Evolutionary conservation across 2,329 filamentous ascomycete species (phyloP), one percentile per base, ranked within the genome.

Genomic region (Trichoderma afroharzianum): DNA sequence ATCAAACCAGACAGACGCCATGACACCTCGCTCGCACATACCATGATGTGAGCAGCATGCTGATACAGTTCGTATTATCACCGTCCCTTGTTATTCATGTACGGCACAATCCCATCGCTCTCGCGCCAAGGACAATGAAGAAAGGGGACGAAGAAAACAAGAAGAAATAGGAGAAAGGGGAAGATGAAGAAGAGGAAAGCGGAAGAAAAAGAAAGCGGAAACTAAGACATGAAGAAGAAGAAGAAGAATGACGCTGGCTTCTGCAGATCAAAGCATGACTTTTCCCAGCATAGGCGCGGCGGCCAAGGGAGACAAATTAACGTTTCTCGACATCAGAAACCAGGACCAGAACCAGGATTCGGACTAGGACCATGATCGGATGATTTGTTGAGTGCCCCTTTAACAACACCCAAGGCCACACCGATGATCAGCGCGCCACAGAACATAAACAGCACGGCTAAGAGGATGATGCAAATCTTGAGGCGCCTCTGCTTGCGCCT

Each of bases 361-460:
- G 33, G 33, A 28, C n/a, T n/a, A 12, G n/a, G 18, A 6, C n/a
- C n/a, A 21, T 50, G 63, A n/a, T 58, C 32, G 9, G 63, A 50
- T 6, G n/a, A 53, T 24, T 43, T 55, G 63, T 71, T 68, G 30
- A 53, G 57, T 15, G 36, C 30, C 26, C 39, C 70, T 50, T 76
- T 78, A 7, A 77, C 68, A 7, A 78, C 75, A 3, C 77, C 77
- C 61, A 79, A 62, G 18, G 77, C 72, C 14, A 79, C 67, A 4
- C 77, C 77, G 8, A 79, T 68, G n/a, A 76, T 73, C 39, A 79
- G 58, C 14, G 76, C 77, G 53, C 78, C 50, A 3, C 76, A 57
- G 67, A 79, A 76, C n/a, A 79, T 55, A 21, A 76, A 21, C 14
- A 77, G n/a, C 6, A 69, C 71, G 26, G 74, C 74, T 57, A 76